Base-by-base conservation (phyloP, 2,329 filamentous ascomycete species). In the Botryotinia globosa region DNA sequence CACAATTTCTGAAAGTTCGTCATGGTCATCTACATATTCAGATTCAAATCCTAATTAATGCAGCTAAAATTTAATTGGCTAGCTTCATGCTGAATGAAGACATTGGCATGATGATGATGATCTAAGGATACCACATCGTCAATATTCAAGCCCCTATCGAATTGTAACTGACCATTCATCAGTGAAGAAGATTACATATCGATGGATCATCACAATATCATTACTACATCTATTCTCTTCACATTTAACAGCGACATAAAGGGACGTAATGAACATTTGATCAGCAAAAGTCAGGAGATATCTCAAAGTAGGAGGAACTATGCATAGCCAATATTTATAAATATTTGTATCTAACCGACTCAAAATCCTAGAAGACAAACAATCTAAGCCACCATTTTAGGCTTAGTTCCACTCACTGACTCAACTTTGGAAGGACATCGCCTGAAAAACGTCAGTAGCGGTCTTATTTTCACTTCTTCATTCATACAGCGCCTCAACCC, bases 261-360 rank as follows among this genome's bases (percentile, higher is more conserved):
- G n/a, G 5, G 16, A 16, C 5, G n/a, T 5, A 5, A 16, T 4
- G 3, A 29, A 54, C 16, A n/a, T 54, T 8, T 14, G 3, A 29
- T 14, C 12, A 8, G 12, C 18, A 1, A 18, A 0, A 29, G 29
- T 54, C 0, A 16, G n/a, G 4, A n/a, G 12, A 8, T 8, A 18
- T 16, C 1, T 8, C n/a, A n/a, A 6, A 14, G 12, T 16, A 54
- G 0, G 25, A 16, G 12, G 6, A 54, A 12, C n/a, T 29, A 3
- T 16, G 5, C 4, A n/a, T 3, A 54, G 25, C 14, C 25, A 29
- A 29, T 16, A 16, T 16, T n/a, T 9, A 0, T 1, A 25, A 20
- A 25, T 25, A 9, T 22, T 48, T 12, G 20, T 4, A 3, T 51
- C 22, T 5, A 12, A 25, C 9, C 5, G 9, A n/a, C 22, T 6